These are phyloP conservation scores for Brassica rapa DNA, from an alignment of 345 rosid genomes.

Conservation along the genomic window DNA sequence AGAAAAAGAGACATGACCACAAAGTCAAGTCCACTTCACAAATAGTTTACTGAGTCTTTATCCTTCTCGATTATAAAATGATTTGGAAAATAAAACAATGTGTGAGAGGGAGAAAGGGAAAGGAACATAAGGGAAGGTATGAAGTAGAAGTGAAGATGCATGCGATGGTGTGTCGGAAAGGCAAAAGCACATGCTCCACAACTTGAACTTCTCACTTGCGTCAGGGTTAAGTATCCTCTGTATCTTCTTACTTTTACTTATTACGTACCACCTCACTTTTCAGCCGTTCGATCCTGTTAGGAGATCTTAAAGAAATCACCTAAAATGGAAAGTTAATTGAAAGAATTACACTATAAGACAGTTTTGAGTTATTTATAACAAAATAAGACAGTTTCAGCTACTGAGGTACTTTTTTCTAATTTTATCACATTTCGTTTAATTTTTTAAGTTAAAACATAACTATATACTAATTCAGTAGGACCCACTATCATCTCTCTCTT, in stretches of 20 bases:
- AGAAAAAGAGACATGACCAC: not conserved
- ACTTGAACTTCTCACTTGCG: constrained; percentile 33
- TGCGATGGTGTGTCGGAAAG: constrained; percentile 46
- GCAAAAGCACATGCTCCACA: constrained; percentile 39
- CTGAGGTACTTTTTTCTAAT: too few relatives aligned
- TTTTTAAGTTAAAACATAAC: too few relatives aligned
- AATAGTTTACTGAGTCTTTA: constrained; percentile 18
- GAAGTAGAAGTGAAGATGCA: constrained; percentile 47
- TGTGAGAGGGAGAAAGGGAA: not conserved
- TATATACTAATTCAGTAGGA: too few relatives aligned
- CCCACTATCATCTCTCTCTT: too few relatives aligned
- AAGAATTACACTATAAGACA: too few relatives aligned
- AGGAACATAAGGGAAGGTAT: constrained; percentile 27
- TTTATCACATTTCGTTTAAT: too few relatives aligned
- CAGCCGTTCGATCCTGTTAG: constrained; percentile 20
- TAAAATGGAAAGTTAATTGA: not conserved
- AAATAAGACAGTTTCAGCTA: too few relatives aligned
- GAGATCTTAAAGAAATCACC: not conserved
- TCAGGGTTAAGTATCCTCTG: constrained; percentile 31
- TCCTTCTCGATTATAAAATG: constrained; percentile 15
- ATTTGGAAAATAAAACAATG: constrained; percentile 12
- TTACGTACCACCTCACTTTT: constrained; percentile 7
- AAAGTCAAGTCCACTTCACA: constrained; percentile 31
- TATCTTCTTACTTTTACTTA: constrained; percentile 29
- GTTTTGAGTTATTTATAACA: too few relatives aligned